phyloP scores from a whole-genome alignment of 2,329 filamentous ascomycete species.

The Talaromyces islandicus region DNA sequence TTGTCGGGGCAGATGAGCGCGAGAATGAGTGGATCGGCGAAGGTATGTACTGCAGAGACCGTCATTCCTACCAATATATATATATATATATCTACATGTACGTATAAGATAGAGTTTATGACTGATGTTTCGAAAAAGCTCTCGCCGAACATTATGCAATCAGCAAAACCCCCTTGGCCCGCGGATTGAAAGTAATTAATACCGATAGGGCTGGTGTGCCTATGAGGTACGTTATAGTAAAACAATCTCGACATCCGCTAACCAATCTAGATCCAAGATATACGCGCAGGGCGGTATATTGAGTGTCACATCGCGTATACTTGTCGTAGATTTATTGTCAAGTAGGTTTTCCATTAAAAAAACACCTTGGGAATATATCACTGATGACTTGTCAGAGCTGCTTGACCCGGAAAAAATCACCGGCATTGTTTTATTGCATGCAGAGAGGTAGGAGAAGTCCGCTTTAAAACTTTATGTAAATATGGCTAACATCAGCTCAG shows the following conservation, averaged over 20 bases:
- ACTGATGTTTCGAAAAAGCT: constrained; percentile 40
- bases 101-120: background rate
- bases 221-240: constrained; percentile 43
- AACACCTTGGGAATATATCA: constrained; percentile 52
- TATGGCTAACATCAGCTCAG: constrained; percentile 31
- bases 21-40: constrained; percentile 98
- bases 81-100: too few relatives aligned
- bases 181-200: constrained; percentile 86
- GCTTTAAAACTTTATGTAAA: background rate
- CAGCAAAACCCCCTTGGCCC: constrained; percentile 72
- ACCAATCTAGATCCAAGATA: constrained; percentile 66
- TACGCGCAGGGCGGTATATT: constrained; percentile 86
- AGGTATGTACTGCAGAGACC: constrained; percentile 24
- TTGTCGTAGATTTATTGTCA: constrained; percentile 91
- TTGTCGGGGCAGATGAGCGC: constrained; percentile 83
- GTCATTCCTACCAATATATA: background rate
- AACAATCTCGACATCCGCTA: background rate
- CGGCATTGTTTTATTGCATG: constrained; percentile 79
- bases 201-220: constrained; percentile 87
- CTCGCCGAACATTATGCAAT: constrained; percentile 92
- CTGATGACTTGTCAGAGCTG: constrained; percentile 39
- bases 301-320: constrained; percentile 90
- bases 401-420: constrained; percentile 80
- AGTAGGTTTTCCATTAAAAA: constrained; percentile 28
- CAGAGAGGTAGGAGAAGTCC: constrained; percentile 53